phyloP scores from a whole-genome alignment of 805 yeast genomes.

The Yarrowia sp. region DNA sequence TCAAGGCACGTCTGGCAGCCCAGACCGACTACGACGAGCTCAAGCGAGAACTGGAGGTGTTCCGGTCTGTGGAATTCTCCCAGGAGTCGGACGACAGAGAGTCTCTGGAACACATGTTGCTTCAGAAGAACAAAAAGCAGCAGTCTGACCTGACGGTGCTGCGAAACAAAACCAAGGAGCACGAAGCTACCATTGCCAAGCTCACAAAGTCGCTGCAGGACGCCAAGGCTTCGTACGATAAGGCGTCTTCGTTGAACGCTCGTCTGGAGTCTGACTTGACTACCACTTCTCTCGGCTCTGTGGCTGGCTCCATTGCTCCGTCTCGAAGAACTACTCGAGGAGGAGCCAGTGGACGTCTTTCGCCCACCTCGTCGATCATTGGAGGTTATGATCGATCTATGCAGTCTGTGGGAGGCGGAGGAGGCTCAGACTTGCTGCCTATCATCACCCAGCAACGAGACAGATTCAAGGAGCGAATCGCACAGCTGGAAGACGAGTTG shows the following conservation, averaged over 20 bases:
- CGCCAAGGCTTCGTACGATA: not conserved
- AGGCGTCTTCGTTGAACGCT: conserved; percentile 43
- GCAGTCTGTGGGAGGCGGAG: conserved; percentile 30
- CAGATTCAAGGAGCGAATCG: conserved; percentile 77
- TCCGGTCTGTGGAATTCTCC: conserved; percentile 72
- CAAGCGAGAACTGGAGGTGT: conserved; percentile 67
- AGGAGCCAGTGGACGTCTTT: conserved; percentile 40
- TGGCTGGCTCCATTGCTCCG: conserved; percentile 37
- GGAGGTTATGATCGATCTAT: conserved; percentile 33
- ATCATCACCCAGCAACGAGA: conserved; percentile 94
- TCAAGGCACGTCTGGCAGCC: conserved; percentile 49
- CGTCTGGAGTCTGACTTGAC: conserved; percentile 74
- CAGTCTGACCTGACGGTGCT: conserved; percentile 64
- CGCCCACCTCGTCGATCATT: conserved; percentile 40
- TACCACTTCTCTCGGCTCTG: conserved; percentile 35
- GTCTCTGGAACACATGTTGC: conserved; percentile 55
- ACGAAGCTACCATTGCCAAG: conserved; percentile 42
- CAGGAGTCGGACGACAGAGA: conserved; percentile 29
- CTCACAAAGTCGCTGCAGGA: conserved; percentile 37
- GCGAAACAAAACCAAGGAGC: conserved; percentile 56
- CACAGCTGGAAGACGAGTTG: conserved; percentile 78
- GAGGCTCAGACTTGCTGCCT: conserved; percentile 58
- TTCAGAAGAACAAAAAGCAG: conserved; percentile 68
- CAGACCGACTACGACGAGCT: conserved; percentile 75
- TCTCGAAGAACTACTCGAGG: conserved; percentile 31